These are phyloP conservation scores for Mycena indigotica DNA, from an alignment of 768 basidiomycete species.

Conservation along the genomic window DNA sequence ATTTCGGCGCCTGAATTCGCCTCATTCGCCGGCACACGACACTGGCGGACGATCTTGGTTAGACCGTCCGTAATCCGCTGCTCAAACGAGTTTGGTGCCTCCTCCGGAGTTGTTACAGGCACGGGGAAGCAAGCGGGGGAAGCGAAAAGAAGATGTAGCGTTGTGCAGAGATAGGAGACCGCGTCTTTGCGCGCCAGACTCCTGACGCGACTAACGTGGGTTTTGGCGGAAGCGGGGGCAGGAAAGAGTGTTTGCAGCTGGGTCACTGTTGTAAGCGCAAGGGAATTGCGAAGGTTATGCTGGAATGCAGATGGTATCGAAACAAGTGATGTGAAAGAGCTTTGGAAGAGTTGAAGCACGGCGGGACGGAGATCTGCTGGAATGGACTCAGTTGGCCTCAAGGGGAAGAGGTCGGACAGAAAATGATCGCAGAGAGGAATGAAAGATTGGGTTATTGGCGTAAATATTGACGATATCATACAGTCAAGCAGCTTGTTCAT, in stretches of 20 bases:
- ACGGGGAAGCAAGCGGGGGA: too few relatives aligned
- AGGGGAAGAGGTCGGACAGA: constrained; percentile 10
- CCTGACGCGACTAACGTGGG: constrained; percentile 32
- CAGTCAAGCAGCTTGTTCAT: constrained; percentile 19
- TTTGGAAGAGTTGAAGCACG: constrained; percentile 32
- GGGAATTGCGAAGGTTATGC: constrained; percentile 27
- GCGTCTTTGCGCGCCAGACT: constrained; percentile 50
- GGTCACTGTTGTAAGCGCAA: constrained; percentile 41
- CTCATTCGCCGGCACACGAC: constrained; percentile 11
- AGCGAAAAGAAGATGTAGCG: constrained; percentile 41
- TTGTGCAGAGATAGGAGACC: constrained; percentile 54
- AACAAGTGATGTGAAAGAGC: constrained; percentile 19
- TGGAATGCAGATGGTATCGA: constrained; percentile 18
- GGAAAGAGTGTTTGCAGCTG: constrained; percentile 40
- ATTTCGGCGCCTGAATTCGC: constrained; percentile 7
- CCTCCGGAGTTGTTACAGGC: too few relatives aligned
- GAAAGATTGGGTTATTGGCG: constrained; percentile 16
- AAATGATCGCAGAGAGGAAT: constrained; percentile 13
- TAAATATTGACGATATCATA: constrained; percentile 22
- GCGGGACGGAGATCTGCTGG: constrained; percentile 31
- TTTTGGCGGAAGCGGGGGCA: constrained; percentile 4
- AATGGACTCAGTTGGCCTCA: constrained; percentile 2
- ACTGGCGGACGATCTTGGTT: constrained; percentile 13
- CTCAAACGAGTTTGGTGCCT: constrained; percentile 2
- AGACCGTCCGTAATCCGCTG: constrained; percentile 10